These are phyloP conservation scores for Penicillium riverlandense DNA, from an alignment of 495 filamentous ascomycete species.

Conservation along the genomic window DNA sequence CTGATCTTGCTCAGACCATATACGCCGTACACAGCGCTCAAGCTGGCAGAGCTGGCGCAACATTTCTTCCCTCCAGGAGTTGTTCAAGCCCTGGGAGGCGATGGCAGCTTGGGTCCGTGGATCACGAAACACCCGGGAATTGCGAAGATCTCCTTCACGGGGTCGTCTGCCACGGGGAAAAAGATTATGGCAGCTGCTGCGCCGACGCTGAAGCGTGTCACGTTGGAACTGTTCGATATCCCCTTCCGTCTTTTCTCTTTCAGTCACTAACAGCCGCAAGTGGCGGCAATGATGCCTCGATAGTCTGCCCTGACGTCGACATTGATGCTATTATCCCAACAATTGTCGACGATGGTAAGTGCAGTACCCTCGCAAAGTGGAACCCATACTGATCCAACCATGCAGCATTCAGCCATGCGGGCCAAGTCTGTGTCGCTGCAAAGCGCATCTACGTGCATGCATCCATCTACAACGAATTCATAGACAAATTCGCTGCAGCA, in stretches of 20 bases:
- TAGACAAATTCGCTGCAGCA: conserved; percentile 41
- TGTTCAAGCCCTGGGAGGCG: conserved; percentile 53
- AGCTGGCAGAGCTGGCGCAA: conserved; percentile 51
- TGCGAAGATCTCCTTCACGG: conserved; percentile 56
- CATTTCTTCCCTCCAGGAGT: conserved; percentile 54
- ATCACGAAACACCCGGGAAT: conserved; percentile 48
- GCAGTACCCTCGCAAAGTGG: conserved; percentile 20
- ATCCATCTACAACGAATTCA: conserved; percentile 50
- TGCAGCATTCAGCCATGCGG: conserved; percentile 46
- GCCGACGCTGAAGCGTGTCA: conserved; percentile 49
- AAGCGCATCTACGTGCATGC: conserved; percentile 62
- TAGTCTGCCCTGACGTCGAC: conserved; percentile 56
- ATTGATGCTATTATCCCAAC: conserved; percentile 23
- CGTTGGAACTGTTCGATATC: conserved; percentile 30
- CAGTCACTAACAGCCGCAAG: background rate
- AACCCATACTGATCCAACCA: conserved; percentile 44
- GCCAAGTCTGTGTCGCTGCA: conserved; percentile 47
- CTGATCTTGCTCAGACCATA: conserved; percentile 46
- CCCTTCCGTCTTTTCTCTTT: too few relatives aligned
- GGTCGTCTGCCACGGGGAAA: conserved; percentile 53
- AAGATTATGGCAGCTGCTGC: conserved; percentile 48
- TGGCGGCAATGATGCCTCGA: conserved; percentile 58
- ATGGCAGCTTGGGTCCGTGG: conserved; percentile 48
- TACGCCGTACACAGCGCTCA: conserved; percentile 57
- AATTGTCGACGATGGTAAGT: too few relatives aligned